Evolutionary conservation across 805 yeast genomes (phyloP).

Genomic region (Myxozyma neotropica): DNA sequence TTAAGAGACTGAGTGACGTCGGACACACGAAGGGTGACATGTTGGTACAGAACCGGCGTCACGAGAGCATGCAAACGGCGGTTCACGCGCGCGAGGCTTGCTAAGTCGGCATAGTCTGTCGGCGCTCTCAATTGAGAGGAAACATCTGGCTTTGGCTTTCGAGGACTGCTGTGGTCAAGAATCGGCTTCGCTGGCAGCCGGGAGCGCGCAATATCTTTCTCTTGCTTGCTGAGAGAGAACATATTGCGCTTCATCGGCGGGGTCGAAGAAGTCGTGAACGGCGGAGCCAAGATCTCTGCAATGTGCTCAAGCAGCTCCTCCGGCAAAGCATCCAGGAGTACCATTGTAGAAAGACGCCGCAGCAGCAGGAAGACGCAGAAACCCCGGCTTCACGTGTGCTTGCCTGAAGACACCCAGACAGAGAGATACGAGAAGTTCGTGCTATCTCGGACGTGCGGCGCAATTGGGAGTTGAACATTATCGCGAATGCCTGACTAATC

Average conservation of each 20-base stretch:
- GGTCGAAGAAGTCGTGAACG: conserved; percentile 10
- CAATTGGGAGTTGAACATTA: neutral
- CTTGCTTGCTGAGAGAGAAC: conserved; percentile 3
- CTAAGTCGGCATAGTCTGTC: conserved; percentile 19
- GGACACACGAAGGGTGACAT: conserved; percentile 18
- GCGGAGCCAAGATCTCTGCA: conserved; percentile 13
- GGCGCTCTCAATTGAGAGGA: neutral
- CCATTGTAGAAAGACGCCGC: neutral
- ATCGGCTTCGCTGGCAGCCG: conserved; percentile 5
- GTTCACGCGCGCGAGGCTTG: conserved; percentile 16
- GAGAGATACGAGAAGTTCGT: neutral
- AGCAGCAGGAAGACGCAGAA: neutral
- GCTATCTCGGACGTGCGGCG: conserved; percentile 6
- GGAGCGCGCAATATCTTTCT: neutral
- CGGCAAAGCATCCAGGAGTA: conserved; percentile 20
- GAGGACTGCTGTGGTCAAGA: neutral
- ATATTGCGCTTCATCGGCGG: conserved; percentile 11
- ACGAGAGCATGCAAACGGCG: conserved; percentile 19
- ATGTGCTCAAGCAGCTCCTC: conserved; percentile 27
- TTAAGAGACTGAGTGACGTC: conserved; percentile 11
- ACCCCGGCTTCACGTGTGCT: too few relatives aligned
- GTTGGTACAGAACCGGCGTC: conserved; percentile 25
- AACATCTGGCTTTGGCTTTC: neutral
- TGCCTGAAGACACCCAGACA: too few relatives aligned
- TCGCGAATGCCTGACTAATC: neutral